Conservation (phyloP, 2,329 filamentous ascomycete species). For the Cercospora berteroae region DNA sequence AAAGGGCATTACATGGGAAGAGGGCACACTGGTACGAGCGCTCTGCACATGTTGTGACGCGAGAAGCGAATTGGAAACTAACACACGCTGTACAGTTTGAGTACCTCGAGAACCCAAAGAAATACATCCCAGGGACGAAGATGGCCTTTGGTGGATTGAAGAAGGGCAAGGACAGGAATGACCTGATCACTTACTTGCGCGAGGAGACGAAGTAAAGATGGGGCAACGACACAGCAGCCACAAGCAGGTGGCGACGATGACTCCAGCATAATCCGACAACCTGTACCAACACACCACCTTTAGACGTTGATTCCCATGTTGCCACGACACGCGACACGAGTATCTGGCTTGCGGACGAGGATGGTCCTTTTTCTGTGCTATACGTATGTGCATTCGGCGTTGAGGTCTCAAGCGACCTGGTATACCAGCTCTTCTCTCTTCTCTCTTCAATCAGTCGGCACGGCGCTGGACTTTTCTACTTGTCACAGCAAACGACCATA, state of each 20-base stretch:
- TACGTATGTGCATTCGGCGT: conserved; percentile 8
- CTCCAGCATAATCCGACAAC: conserved; percentile 4
- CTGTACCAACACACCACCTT: conserved; percentile 12
- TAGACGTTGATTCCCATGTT: conserved; percentile 9
- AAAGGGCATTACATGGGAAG: conserved; percentile 86
- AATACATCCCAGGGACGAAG: conserved; percentile 99
- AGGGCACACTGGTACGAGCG: conserved; percentile 69
- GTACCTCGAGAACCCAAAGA: conserved; percentile 99
- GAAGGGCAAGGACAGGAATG: conserved; percentile 99
- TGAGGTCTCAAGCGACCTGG: conserved; percentile 1
- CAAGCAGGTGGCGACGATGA: conserved; percentile 4
- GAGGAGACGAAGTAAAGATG: conserved; percentile 64
- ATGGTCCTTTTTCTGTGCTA: conserved; percentile 12
- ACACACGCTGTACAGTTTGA: conserved; percentile 62
- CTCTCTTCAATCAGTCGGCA: neutral
- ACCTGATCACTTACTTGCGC: conserved; percentile 86
- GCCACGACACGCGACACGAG: conserved; percentile 4
- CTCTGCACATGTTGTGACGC: neutral
- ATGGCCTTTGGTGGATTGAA: conserved; percentile 99
- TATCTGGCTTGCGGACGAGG: conserved; percentile 3
- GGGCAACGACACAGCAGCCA: conserved; percentile 9
- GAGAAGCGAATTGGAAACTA: conserved; percentile 8
- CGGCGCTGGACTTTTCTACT: neutral
- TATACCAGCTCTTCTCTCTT: conserved; percentile 10
- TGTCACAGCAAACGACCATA: neutral